A percentile compares a stretch with the other conserved stretches of the same genome.
Conservation (phyloP, 768 basidiomycete species). For the Boletellus emodensis region DNA sequence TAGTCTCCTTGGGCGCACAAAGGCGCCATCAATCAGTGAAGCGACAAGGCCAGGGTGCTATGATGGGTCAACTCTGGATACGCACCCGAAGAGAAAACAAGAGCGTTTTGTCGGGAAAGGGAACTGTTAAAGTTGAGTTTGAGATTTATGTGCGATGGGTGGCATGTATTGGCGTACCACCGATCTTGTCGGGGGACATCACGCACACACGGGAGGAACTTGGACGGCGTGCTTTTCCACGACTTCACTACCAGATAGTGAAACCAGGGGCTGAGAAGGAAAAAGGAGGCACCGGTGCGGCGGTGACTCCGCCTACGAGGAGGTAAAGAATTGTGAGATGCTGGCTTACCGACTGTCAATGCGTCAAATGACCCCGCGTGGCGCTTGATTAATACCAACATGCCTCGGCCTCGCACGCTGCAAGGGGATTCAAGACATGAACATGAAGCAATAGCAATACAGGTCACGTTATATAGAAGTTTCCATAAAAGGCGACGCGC, state of each 20-base stretch:
- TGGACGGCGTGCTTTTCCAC: background rate
- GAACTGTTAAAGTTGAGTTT: background rate
- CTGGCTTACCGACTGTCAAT: background rate
- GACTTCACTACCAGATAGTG: no score
- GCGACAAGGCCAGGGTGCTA: background rate
- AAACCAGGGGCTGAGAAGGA: background rate
- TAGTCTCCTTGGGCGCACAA: background rate
- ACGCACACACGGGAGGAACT: background rate
- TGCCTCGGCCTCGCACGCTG: no score
- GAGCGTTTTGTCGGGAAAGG: background rate
- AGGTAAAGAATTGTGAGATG: background rate
- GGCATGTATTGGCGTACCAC: conserved; percentile 3
- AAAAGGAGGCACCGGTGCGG: background rate
- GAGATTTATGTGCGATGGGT: background rate
- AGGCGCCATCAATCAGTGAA: background rate
- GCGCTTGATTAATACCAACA: no score
- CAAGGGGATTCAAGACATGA: no score
- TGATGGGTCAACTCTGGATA: background rate
- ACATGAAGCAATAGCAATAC: background rate
- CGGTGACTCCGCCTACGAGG: background rate
- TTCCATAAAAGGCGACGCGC: no score
- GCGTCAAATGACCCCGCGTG: no score
- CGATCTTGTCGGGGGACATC: conserved; percentile 5
- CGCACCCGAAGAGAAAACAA: background rate
- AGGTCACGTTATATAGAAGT: background rate